A percentile compares a stretch with the other conserved stretches of the same genome.
Evolutionary conservation across 148 eudicot genomes (phyloP).

Genomic region (Bassia scoparia): DNA sequence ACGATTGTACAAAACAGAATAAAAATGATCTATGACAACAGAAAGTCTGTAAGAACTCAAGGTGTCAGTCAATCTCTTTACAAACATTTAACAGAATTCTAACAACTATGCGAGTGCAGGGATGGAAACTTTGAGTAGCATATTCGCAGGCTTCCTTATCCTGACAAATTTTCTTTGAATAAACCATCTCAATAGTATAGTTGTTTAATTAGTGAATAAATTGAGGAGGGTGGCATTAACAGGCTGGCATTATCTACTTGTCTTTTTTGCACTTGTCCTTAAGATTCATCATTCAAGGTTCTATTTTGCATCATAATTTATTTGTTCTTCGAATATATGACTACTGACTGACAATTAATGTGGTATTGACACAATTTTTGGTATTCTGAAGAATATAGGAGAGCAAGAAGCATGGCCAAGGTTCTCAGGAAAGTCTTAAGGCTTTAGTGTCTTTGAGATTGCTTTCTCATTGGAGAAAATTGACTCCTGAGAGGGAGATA

Average conservation of each 20-base stretch:
- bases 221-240: neutral
- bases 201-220: neutral
- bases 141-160: too few relatives aligned
- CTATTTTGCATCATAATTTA: neutral
- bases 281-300: neutral
- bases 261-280: neutral
- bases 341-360: neutral
- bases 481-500: conserved; percentile 73
- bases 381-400: conserved; percentile 58
- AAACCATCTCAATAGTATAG: neutral
- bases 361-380: conserved; percentile 11
- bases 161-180: neutral
- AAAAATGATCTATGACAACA: too few relatives aligned
- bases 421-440: conserved; percentile 69
- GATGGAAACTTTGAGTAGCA: too few relatives aligned
- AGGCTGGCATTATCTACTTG: neutral
- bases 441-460: conserved; percentile 85
- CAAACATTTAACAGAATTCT: too few relatives aligned
- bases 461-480: conserved; percentile 87
- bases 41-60: too few relatives aligned
- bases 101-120: too few relatives aligned
- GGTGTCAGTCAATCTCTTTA: too few relatives aligned
- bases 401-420: conserved; percentile 85
- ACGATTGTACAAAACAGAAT: too few relatives aligned
- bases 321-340: neutral